Base-by-base conservation (phyloP, 1,284 basidiomycete genomes). In the Cutaneotrichosporon dermatis region DNA sequence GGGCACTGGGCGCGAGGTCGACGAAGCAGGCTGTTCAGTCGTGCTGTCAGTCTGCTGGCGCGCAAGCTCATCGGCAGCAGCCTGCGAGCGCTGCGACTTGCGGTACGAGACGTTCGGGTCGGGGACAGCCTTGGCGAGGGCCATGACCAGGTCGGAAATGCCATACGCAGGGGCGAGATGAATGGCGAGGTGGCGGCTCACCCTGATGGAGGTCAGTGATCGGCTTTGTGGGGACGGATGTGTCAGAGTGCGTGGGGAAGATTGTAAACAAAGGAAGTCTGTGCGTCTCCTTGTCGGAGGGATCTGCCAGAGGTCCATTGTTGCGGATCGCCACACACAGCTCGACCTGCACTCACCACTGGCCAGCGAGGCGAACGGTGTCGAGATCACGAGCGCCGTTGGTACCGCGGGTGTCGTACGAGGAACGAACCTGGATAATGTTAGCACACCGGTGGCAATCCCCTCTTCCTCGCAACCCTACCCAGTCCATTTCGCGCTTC, bases 401-500 rank as follows among this genome's bases (percentile, higher is more conserved):
- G 69, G 90, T 90, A 36, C 87, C 86, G 6, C 83, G 73, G 55
- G 88, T 84, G 75, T 96, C 90, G 78, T 85, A 90, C 67, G 81
- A 84, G 34, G 86, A 83, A 71, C 62, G 59, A 4, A 63, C 62
- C 61, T 63, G 59, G 5, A 12, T 44, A 25, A 25, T 25, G 25
- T 25, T 25, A 25, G 39, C n/a, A 36, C 46, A 49, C 11, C 12
- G 10, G 46, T 6, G 10, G 39, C 15, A 25, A 48, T 46, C 11
- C 16, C n/a, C 35, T 25, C 25, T 25, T 25, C 25, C 25, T n/a
- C 15, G 37, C 6, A 35, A 44, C 37, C 69, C 49, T 59, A 76
- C 87, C 89, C 89, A 97, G 53, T 85, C 83, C 67, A 90, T 85
- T 79, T 99, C 95, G 37, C 79, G 80, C 72, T 85, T 86, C 79